phyloP scores from a whole-genome alignment of 2,329 filamentous ascomycete genomes.

The Xylaria sp. region DNA sequence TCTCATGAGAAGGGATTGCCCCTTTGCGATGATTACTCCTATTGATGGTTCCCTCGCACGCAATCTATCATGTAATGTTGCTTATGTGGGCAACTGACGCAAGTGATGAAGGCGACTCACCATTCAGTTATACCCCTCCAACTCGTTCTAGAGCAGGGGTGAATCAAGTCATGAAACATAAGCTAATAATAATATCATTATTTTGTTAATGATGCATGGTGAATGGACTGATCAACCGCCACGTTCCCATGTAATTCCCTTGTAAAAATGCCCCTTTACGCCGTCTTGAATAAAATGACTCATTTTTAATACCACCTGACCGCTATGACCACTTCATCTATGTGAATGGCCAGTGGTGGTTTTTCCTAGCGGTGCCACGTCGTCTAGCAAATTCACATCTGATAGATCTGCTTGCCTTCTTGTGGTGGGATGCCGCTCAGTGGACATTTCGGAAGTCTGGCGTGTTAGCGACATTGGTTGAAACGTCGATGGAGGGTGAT shows the following conservation, averaged over 20 bases:
- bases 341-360: slow-evolving; percentile 9
- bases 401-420: slow-evolving; percentile 23
- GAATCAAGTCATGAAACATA: background rate
- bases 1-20: background rate
- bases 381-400: slow-evolving; percentile 33
- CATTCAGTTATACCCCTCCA: background rate
- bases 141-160: background rate
- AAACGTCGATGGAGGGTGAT: slow-evolving; percentile 36
- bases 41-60: background rate
- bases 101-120: background rate
- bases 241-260: background rate
- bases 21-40: background rate
- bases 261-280: slow-evolving; percentile 20
- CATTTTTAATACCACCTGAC: background rate
- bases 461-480: slow-evolving; percentile 24
- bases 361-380: slow-evolving; percentile 29
- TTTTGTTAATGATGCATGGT: background rate
- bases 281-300: slow-evolving; percentile 12
- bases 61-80: background rate
- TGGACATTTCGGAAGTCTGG: slow-evolving; percentile 27
- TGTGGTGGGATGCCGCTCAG: background rate
- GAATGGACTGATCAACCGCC: slow-evolving; percentile 8
- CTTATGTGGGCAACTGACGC: background rate
- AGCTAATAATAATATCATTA: background rate
- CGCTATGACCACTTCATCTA: background rate